Conservation (phyloP, 2,329 filamentous ascomycete species). For the Anthostomella pinea region DNA sequence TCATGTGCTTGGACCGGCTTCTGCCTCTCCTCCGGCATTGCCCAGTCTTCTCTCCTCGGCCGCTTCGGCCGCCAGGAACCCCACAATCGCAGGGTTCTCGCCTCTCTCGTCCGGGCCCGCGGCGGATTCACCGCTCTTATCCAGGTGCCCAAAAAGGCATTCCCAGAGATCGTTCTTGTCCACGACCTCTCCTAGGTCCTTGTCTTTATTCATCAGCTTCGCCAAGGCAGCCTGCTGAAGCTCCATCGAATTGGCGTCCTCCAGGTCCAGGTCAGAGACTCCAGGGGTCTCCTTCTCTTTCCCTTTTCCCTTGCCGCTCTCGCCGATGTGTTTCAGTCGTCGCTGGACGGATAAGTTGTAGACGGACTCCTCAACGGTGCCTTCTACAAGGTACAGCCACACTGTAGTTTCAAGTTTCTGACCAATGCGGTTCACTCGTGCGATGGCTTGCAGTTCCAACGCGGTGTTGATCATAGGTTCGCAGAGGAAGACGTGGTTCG, state of each 20-base stretch:
- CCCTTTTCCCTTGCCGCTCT: constrained; percentile 36
- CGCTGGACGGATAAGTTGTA: constrained; percentile 81
- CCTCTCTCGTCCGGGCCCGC: constrained; percentile 25
- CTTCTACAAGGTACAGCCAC: constrained; percentile 90
- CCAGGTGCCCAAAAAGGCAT: constrained; percentile 72
- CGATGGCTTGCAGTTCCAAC: constrained; percentile 91
- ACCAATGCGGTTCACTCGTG: constrained; percentile 90
- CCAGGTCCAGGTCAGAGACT: constrained; percentile 62
- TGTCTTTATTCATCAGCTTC: constrained; percentile 67
- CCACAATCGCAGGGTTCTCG: constrained; percentile 36
- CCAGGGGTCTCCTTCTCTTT: constrained; percentile 42
- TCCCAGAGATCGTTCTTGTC: constrained; percentile 78
- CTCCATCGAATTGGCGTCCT: constrained; percentile 82
- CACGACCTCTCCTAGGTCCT: constrained; percentile 75
- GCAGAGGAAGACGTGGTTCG: constrained; percentile 90
- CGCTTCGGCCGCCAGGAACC: constrained; percentile 46
- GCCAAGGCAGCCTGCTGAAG: constrained; percentile 70
- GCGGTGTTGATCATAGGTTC: constrained; percentile 93
- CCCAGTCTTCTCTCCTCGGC: constrained; percentile 35
- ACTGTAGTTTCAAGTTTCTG: constrained; percentile 86
- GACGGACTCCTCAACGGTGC: constrained; percentile 88
- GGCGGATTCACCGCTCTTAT: constrained; percentile 22
- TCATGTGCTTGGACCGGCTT: constrained; percentile 3
- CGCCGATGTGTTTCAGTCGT: constrained; percentile 72
- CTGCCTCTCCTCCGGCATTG: constrained; percentile 3